Conservation (phyloP, 2,329 filamentous ascomycete genomes). For the Cercospora citrullina region DNA sequence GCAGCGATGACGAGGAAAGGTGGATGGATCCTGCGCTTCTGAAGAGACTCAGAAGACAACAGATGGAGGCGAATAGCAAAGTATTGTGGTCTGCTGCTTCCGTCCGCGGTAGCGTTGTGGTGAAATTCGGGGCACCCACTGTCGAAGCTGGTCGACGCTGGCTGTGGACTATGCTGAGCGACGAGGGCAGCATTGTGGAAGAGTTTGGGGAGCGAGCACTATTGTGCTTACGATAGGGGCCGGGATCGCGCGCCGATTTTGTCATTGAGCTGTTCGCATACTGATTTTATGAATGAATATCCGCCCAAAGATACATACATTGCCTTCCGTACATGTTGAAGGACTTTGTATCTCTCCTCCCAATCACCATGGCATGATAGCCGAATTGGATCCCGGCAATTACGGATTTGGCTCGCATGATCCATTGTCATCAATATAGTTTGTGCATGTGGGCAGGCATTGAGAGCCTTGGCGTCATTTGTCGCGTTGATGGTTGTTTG, state of each 20-base stretch:
- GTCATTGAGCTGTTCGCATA: neutral
- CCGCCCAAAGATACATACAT: neutral
- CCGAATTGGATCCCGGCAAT: neutral
- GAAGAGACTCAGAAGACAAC: conserved; percentile 47
- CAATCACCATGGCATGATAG: neutral
- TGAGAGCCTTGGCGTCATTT: conserved; percentile 1
- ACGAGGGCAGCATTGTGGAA: conserved; percentile 69
- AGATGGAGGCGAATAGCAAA: conserved; percentile 58
- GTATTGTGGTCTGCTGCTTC: conserved; percentile 81
- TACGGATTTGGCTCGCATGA: neutral
- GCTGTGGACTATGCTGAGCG: conserved; percentile 71
- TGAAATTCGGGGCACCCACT: conserved; percentile 83
- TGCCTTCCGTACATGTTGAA: neutral
- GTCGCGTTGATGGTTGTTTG: conserved; percentile 5
- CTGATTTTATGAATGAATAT: neutral
- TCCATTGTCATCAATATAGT: neutral
- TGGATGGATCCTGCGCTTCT: conserved; percentile 42
- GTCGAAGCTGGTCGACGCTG: conserved; percentile 80
- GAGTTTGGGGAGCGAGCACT: conserved; percentile 79
- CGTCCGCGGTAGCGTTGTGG: conserved; percentile 78
- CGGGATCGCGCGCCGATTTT: neutral
- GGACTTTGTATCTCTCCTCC: neutral
- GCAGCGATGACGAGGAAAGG: conserved; percentile 42
- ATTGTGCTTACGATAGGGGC: conserved; percentile 56
- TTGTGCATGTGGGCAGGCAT: neutral